phyloP scores from a whole-genome alignment of 2,329 filamentous ascomycete genomes.

The Claviceps maximensis region DNA sequence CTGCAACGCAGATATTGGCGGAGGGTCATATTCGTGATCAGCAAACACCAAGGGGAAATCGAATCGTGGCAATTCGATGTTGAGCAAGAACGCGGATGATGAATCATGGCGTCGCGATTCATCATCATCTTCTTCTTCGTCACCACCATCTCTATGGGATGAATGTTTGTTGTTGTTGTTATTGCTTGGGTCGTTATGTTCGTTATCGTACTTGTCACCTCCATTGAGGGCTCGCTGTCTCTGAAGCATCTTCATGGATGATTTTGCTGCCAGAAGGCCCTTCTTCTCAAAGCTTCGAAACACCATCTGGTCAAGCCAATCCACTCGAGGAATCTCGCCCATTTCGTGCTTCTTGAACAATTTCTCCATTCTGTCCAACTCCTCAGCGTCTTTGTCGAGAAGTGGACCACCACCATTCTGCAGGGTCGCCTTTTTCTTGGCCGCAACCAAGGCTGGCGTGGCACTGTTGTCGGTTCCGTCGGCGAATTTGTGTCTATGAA shows the following conservation, averaged over 20 bases:
- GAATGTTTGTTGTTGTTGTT: slow-evolving; percentile 17
- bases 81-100: slow-evolving; percentile 61
- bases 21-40: slow-evolving; percentile 81
- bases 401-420: slow-evolving; percentile 35
- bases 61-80: slow-evolving; percentile 85
- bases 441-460: slow-evolving; percentile 55
- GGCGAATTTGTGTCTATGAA: slow-evolving; percentile 70
- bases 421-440: slow-evolving; percentile 38
- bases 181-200: too few species aligned
- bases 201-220: slow-evolving; percentile 24
- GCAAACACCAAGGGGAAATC: slow-evolving; percentile 93
- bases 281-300: slow-evolving; percentile 81
- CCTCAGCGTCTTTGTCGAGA: slow-evolving; percentile 60
- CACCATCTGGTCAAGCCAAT: slow-evolving; percentile 92
- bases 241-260: slow-evolving; percentile 46
- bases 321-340: slow-evolving; percentile 83
- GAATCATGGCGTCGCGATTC: slow-evolving; percentile 19
- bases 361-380: slow-evolving; percentile 78
- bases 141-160: slow-evolving; percentile 17
- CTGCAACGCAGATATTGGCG: slow-evolving; percentile 65
- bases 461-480: slow-evolving; percentile 71
- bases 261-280: slow-evolving; percentile 49
- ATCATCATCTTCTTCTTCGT: slow-evolving; percentile 1
- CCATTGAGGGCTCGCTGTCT: slow-evolving; percentile 29
- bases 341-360: slow-evolving; percentile 97